Evolutionary conservation across 495 filamentous ascomycete species (phyloP), one percentile per base, ranked within the genome.

Genomic region (Articulospora tetracladia): DNA sequence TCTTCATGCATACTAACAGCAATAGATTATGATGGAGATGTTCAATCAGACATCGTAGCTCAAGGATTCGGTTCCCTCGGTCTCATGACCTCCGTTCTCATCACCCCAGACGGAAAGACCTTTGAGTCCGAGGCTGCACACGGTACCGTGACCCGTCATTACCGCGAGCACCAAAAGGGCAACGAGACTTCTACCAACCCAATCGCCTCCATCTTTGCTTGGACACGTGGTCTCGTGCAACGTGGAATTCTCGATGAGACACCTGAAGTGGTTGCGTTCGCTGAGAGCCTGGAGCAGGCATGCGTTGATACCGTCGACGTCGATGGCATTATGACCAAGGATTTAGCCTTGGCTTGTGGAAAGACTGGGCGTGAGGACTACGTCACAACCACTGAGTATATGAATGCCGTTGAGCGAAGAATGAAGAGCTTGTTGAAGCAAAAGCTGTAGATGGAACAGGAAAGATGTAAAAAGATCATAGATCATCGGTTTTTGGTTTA

Each of bases 321-420:
- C 46, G 92, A 97, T 66, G 90, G 90, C 51, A 89, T 97, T 77
- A 98, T 98, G 94, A 98, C 94, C 69, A 98, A 98, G 85, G 94
- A 98, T 75, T 73, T 98, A 64, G 93, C 93, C 19, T 82, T 98
- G 28, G 86, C 92, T 27, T 92, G 91, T 70, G 94, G 94, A 66
- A 89, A 89, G 81, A 90, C 86, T 60, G 87, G 83, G 46, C 82
- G 90, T 49, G 82, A 81, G 69, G 86, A 88, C 61, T 97, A 91
- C 77, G 94, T 93, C 47, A 96, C 91, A 15, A 98, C 94, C 55
- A 79, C 74, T 60, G 90, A 92, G 76, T 97, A 96, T 78, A 71
- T 97, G 73, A 81, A 86, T 67, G 93, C 93, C 11, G 91, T 98
- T 53, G 93, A 96, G 85, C 83, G 82, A 73, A 76, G 91, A 70